Conservation (phyloP, 495 filamentous ascomycete species). For the Hypomontagnella monticulosa region DNA sequence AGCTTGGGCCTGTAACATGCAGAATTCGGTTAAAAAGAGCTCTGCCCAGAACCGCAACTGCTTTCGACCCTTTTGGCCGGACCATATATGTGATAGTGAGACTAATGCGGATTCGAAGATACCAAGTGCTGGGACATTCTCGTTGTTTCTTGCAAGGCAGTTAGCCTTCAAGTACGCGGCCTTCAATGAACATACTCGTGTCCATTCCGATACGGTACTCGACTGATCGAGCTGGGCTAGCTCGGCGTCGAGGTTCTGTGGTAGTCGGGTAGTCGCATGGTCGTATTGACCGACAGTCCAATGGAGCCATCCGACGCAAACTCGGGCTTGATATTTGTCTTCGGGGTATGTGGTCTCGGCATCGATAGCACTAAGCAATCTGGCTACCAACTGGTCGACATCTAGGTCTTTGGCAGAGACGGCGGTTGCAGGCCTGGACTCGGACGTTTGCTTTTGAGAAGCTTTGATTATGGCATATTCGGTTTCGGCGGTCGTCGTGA, state of each 20-base stretch:
- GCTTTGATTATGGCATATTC: slow-evolving; percentile 70
- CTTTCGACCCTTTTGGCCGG: slow-evolving; percentile 55
- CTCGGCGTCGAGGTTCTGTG: slow-evolving; percentile 66
- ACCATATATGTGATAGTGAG: slow-evolving; percentile 62
- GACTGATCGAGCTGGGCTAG: slow-evolving; percentile 60
- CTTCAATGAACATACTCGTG: slow-evolving; percentile 80
- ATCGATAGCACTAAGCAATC: slow-evolving; percentile 74
- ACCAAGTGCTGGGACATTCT: slow-evolving; percentile 65
- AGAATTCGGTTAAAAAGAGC: slow-evolving; percentile 75
- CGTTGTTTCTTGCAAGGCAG: slow-evolving; percentile 67
- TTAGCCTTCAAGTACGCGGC: slow-evolving; percentile 78
- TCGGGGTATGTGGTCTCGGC: slow-evolving; percentile 64
- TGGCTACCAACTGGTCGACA: slow-evolving; percentile 64
- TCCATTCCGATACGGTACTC: slow-evolving; percentile 70
- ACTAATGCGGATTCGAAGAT: slow-evolving; percentile 71
- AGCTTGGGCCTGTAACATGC: slow-evolving; percentile 68
- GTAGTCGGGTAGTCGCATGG: slow-evolving; percentile 68
- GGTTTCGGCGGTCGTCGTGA: slow-evolving; percentile 76
- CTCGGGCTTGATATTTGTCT: slow-evolving; percentile 80
- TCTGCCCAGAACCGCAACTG: slow-evolving; percentile 82
- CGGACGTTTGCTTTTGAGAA: slow-evolving; percentile 54
- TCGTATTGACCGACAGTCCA: slow-evolving; percentile 75
- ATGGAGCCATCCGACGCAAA: slow-evolving; percentile 85
- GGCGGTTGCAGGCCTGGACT: slow-evolving; percentile 54
- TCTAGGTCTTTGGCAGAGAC: slow-evolving; percentile 46